Base-by-base conservation (phyloP, 768 basidiomycete species). In the Boletus reticulatus region DNA sequence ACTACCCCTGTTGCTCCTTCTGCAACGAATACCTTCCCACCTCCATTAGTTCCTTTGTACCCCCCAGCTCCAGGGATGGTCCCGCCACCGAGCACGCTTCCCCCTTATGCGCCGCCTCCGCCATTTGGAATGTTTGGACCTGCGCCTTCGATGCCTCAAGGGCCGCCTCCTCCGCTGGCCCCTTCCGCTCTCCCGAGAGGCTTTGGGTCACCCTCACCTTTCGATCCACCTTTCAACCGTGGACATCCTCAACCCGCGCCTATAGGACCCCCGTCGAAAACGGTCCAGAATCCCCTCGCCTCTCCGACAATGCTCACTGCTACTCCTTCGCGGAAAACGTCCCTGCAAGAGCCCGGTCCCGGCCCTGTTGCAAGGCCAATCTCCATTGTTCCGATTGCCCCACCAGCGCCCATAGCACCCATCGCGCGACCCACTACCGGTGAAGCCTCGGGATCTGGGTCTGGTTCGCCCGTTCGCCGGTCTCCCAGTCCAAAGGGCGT, bases 331-430 rank as follows among this genome's bases (percentile, higher is more conserved):
- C 73, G 84, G 41, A 77, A 82, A 52, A 58, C 73, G 14, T 82
- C 80, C 67, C 65, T 62, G 64, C 70, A 72, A 44, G 72, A 72
- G 43, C 63, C 76, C 8, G 80, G 78, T 44, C 84, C 80, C 24
- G 84, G 87, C 20, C 84, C 83, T 13, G 84, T 86, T 57, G 80
- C 79, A 19, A 79, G 84, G 24, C 84, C 71, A 0, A 29, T 72
- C 11, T 1, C 62, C 27, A 71, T 63, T 17, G 47, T 52, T 44
- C 66, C 59, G 43, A 69, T 62, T 45, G 69, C 48, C 10, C 73
- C 85, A 6, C 77, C 80, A 32, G 82, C 84, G 16, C 88, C 88
- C 4, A 87, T 88, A 1, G 77, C 76, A 6, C 88, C 89, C 12
- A 89, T 92, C 48, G 88, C 87, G 6, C 73, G 60, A 54, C 73